Base-by-base conservation (phyloP, 1,284 basidiomycete species). In the Trametes pubescens region DNA sequence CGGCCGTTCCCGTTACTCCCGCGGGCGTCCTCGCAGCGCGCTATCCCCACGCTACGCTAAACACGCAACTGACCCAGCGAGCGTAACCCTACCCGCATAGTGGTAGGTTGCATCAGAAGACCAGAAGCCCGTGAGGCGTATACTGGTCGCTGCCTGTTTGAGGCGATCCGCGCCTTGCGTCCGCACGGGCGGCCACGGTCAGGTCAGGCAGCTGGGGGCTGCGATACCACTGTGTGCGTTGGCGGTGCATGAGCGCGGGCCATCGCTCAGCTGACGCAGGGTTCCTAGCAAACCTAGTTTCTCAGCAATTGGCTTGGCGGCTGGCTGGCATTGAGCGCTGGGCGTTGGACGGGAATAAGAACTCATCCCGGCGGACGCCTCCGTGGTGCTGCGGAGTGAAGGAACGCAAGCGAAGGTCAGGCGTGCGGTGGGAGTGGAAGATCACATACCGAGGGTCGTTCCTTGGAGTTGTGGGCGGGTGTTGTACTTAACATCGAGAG, bases 21-120 rank as follows among this genome's bases (percentile, higher is more conserved):
- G 21, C 37, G 46, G 5, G 29, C 40, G 24, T 14, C 18, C 18
- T 0, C 7, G 14, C 37, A 29, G 21, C 59, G 35, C 37, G n/a
- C 29, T 24, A 46, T 26, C 44, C 60, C 60, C 60, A 61, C 60
- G 53, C 54, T 44, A 61, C 60, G 53, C 54, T 44, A 43, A 61
- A 61, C 60, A 56, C 34, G 60, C 60, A 18, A 16, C 52, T 21
- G 18, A 13, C 52, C 35, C 21, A 51, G n/a, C n/a, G n/a, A 56
- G 60, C 47, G 51, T 9, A n/a, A 2, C 29, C 53, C 24, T 21
- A 22, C 60, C 60, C 29, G 32, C 22, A 14, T 10, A 34, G 24
- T 18, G 60, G 60, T 56, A 61, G 60, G 60, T 61, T 61, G 60
- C 60, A 61, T 61, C 60, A 61, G 60, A 61, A 61, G 47, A 11